Base-by-base conservation (phyloP, 176 grass and related monocot genomes). In the Secale cereale region DNA sequence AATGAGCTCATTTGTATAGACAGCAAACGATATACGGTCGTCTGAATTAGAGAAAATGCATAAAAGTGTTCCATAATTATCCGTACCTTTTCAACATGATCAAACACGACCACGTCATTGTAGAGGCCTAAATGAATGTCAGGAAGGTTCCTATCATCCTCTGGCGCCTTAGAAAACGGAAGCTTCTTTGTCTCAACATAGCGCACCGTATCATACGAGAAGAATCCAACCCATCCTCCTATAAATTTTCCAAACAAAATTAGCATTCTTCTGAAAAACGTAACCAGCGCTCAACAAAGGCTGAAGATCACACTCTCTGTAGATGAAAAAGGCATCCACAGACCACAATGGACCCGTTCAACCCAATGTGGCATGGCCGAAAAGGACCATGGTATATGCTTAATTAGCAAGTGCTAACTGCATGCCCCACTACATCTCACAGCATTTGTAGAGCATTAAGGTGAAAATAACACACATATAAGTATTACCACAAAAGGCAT, bases 161-260 rank as follows among this genome's bases (percentile, higher is more conserved):
- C 72, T 39, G 93, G 93, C 61, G 93, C 89, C 81, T 76, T 86
- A 59, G 83, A 89, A 78, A 95, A 95, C 9, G 91, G 95, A 84
- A 98, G 91, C 63, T 95, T 98, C 83, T 95, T 98, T 83, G 87
- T 98, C 88, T 98, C 95, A 45, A 93, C 89, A 87, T 92, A 98
- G 19, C 95, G 91, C 67, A 98, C 85, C 5, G 95, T 98, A 56
- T 98, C 95, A 48, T 98, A 98, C 8, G 95, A 98, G 85, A 98
- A 95, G 72, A 91, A 95, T 5, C 95, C 95, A 45, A 98, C 77
- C 95, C 95, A 98, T 85, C 95, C 95, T 83, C 95, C 95, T 98
- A 48, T 30, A 86, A 25, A 88, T 22, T 70, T 75, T 65, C 13
- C 57, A 67, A 67, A 62, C 14, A 36, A 10, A n/a, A 12, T 69